A percentile compares a stretch with the other conserved stretches of the same genome.
phyloP scores from a whole-genome alignment of 2,329 filamentous ascomycete species.

The Diaporthe citriasiana region DNA sequence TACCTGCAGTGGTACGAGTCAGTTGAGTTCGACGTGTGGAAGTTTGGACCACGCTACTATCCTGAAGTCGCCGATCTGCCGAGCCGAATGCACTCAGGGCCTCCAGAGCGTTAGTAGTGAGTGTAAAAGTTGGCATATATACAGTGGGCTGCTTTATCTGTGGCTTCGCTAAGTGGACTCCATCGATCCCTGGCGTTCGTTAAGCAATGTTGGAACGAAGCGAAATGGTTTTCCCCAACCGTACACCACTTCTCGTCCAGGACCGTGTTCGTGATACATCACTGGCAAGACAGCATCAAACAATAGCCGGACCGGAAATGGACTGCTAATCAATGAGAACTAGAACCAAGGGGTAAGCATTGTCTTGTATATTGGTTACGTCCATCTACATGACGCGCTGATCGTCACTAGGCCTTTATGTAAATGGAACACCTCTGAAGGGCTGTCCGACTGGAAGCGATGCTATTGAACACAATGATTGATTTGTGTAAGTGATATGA shows the following conservation, averaged over 20 bases:
- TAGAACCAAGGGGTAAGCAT: too few relatives aligned
- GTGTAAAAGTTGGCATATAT: background rate
- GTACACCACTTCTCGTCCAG: too few relatives aligned
- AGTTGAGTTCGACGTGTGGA: slow-evolving; percentile 3
- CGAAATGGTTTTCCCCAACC: background rate
- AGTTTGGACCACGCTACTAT: background rate
- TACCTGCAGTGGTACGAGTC: slow-evolving; percentile 5
- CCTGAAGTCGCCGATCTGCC: slow-evolving; percentile 16
- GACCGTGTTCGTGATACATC: background rate
- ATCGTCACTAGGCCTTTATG: background rate
- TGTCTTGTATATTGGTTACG: too few relatives aligned
- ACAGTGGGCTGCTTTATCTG: background rate
- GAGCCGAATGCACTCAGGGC: background rate
- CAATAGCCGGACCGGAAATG: too few relatives aligned
- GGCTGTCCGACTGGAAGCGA: background rate
- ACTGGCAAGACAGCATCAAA: background rate
- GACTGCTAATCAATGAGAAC: too few relatives aligned
- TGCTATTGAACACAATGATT: background rate
- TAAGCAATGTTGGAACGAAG: background rate
- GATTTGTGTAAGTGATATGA: background rate
- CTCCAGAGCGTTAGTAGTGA: background rate
- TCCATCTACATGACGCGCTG: background rate
- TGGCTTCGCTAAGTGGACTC: too few relatives aligned
- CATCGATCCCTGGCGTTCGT: too few relatives aligned
- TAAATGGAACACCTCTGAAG: background rate